Base-by-base conservation (phyloP, 495 filamentous ascomycete genomes). In the Neurospora tetraspora region DNA sequence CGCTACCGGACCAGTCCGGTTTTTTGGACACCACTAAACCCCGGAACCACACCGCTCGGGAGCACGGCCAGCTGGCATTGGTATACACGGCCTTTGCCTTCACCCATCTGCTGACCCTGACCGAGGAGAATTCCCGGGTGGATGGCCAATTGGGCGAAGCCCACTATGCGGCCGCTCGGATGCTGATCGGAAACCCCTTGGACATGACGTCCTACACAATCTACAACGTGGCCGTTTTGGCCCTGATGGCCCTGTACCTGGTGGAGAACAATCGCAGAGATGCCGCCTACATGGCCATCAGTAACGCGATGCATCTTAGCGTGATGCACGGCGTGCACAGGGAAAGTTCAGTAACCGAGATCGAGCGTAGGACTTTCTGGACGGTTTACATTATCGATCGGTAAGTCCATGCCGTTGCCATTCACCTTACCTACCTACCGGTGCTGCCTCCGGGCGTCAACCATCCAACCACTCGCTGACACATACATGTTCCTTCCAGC, bases 341-440 rank as follows among this genome's bases (percentile, higher is more conserved):
- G 42, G 78, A 81, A 9, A 73, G 72, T 37, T 71, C 74, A 9
- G 73, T 76, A 3, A 74, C 77, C 65, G 82, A 83, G 70, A 31
- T 53, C n/a, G 75, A 74, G 0, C 80, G 81, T 43, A 72, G 83
- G 53, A 74, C 75, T 7, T 85, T 85, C 39, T 85, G 83, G 83
- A 84, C 81, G 10, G 74, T 83, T 16, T 84, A 82, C 65, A 79
- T 80, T 27, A 68, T 85, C 16, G 83, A 85, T 65, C 75, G 82
- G 77, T 84, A 73, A 73, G 77, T 20, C 53, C 53, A 65, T 65
- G 53, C 53, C 53, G 4, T 65, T 61, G 5, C 27, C 45, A 53
- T 47, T 43, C 14, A 34, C 20, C 45, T 53, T 27, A 38, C 37
- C 43, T 27, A 38, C 37, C 43, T 34, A 14, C n/a, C 45, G 47